Evolutionary conservation across 202 grass and related monocot genomes (phyloP).

Genomic region (Sporobolus alterniflorus): DNA sequence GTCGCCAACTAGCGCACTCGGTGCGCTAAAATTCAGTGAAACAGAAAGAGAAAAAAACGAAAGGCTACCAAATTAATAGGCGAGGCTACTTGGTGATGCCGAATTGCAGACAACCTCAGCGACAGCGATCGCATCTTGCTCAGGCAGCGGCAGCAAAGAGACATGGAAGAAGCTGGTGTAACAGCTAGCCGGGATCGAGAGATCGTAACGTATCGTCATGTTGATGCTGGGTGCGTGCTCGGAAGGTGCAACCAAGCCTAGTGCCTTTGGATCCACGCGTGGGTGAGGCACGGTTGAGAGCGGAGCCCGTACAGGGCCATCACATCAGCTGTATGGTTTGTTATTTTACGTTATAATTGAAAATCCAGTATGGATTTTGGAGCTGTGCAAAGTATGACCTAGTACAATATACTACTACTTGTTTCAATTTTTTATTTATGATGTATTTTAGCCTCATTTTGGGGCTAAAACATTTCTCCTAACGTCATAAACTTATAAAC

Average conservation of each 20-base stretch:
- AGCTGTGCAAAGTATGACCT: no score
- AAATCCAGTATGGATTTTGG: no score
- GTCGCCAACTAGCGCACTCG: neutral
- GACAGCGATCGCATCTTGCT: conserved; percentile 8
- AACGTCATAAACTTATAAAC: no score
- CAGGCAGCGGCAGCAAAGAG: neutral
- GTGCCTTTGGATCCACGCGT: conserved; percentile 21
- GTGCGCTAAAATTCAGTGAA: neutral
- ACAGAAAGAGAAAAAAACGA: neutral
- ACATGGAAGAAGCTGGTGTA: neutral
- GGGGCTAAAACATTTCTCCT: no score
- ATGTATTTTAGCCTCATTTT: no score
- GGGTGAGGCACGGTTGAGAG: neutral
- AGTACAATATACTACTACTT: no score
- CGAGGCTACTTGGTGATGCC: neutral
- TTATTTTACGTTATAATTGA: no score
- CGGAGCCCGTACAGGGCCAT: conserved; percentile 8
- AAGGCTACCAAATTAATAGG: neutral
- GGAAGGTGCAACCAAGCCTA: neutral
- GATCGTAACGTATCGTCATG: neutral
- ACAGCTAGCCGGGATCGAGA: neutral
- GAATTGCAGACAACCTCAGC: neutral
- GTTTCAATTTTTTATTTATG: no score
- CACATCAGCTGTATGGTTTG: no score
- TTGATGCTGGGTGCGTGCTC: neutral